These are phyloP conservation scores for Ceratocystis alfenasii DNA, from an alignment of 2,329 filamentous ascomycete species.

Conservation along the genomic window DNA sequence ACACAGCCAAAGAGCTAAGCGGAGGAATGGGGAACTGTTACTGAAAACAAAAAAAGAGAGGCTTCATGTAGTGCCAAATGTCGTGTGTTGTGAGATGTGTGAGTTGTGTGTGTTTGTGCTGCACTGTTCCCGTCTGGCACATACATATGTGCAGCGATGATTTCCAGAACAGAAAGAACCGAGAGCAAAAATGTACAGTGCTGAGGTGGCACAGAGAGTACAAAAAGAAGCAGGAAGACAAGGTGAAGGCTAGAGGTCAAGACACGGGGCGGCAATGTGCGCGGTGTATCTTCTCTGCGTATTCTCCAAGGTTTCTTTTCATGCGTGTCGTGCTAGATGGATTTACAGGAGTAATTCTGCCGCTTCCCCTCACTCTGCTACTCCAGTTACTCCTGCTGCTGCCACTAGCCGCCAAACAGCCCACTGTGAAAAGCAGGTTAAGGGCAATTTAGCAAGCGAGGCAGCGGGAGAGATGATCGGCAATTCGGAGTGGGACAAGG, in stretches of 20 bases:
- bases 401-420: no score
- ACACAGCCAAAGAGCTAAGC: not conserved
- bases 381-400: no score
- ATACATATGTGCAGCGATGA: not conserved
- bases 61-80: not conserved
- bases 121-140: slow-evolving; percentile 2
- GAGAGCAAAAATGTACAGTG: not conserved
- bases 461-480: not conserved
- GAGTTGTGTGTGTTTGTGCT: slow-evolving; percentile 2
- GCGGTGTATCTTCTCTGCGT: not conserved
- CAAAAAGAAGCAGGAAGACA: not conserved
- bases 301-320: not conserved
- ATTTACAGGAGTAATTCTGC: not conserved
- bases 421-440: not conserved
- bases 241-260: not conserved
- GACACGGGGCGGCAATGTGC: not conserved
- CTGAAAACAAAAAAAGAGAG: not conserved
- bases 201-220: not conserved
- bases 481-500: not conserved
- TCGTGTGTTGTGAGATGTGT: not conserved
- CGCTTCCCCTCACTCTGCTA: no score
- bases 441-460: not conserved
- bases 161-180: not conserved
- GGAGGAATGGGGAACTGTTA: not conserved
- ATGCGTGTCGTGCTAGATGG: not conserved